Percentiles rank a stretch among this genome's conserved stretches.
These are phyloP conservation scores for Magnaporthiopsis incrustans DNA, from an alignment of 2,329 filamentous ascomycete genomes.

Conservation along the genomic window DNA sequence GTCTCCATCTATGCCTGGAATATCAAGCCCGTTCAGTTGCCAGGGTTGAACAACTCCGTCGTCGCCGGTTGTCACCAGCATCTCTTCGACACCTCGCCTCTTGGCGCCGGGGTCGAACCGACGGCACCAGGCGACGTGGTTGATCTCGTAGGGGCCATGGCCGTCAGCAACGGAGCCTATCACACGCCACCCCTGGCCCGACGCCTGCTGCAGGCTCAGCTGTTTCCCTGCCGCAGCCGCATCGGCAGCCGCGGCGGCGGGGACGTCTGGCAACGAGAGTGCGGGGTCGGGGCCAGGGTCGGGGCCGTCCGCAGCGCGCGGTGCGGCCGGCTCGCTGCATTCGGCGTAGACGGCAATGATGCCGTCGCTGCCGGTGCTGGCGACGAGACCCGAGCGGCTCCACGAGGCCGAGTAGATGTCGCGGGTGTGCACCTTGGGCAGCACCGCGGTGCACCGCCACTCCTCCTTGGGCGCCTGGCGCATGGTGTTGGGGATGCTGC, in stretches of 20 bases:
- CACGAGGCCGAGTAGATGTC: conserved; percentile 81
- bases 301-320: background rate
- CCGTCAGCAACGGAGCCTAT: conserved; percentile 62
- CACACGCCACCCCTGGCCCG: conserved; percentile 52
- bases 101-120: conserved; percentile 59
- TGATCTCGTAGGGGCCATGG: conserved; percentile 90
- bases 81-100: conserved; percentile 59
- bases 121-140: conserved; percentile 82
- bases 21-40: conserved; percentile 33
- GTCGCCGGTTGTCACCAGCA: conserved; percentile 85
- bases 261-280: conserved; percentile 13
- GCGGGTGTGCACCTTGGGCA: conserved; percentile 69
- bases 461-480: conserved; percentile 68
- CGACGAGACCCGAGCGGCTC: conserved; percentile 73
- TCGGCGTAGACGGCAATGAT: conserved; percentile 74
- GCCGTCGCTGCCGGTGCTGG: conserved; percentile 86
- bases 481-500: conserved; percentile 83
- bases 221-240: conserved; percentile 7
- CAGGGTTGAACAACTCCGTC: conserved; percentile 84
- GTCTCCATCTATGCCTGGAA: no score
- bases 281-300: background rate
- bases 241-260: conserved; percentile 11
- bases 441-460: conserved; percentile 69
- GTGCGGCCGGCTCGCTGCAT: conserved; percentile 15
- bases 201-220: conserved; percentile 24